Conservation (phyloP, 2,329 filamentous ascomycete species). For the Aureobasidium subglaciale region DNA sequence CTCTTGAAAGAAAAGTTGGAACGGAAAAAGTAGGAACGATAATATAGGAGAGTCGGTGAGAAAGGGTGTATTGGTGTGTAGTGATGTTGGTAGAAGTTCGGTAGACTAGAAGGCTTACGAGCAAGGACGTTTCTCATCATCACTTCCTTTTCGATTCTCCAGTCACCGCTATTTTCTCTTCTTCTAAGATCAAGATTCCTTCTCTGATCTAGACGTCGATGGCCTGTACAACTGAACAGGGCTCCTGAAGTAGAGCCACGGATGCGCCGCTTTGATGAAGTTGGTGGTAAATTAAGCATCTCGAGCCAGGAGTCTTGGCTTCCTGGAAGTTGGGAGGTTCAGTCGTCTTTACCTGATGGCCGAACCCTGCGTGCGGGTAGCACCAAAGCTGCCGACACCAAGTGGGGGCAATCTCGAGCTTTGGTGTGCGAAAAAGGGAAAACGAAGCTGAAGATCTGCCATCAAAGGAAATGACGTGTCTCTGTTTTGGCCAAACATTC, state of each 20-base stretch:
- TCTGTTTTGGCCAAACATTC: constrained; percentile 10
- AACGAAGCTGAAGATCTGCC: constrained; percentile 10
- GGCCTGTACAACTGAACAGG: not conserved
- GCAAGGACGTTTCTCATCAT: constrained; percentile 12
- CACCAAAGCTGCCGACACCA: constrained; percentile 12
- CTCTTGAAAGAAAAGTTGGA: not conserved
- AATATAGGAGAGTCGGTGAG: not conserved
- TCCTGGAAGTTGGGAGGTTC: constrained; percentile 3
- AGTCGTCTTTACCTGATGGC: not conserved
- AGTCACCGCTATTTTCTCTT: constrained; percentile 4
- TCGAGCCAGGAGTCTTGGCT: constrained; percentile 11
- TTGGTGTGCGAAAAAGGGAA: not conserved
- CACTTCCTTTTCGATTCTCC: not conserved
- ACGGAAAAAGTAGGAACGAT: not conserved
- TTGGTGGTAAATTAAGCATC: constrained; percentile 15
- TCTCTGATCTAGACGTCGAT: not conserved
- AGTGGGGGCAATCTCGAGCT: constrained; percentile 11
- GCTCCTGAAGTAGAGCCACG: constrained; percentile 6
- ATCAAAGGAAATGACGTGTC: constrained; percentile 15
- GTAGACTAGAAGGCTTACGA: constrained; percentile 10
- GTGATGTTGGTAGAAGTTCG: constrained; percentile 1
- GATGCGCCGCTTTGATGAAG: constrained; percentile 7
- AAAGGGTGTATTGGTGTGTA: constrained; percentile 9
- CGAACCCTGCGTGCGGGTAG: constrained; percentile 14
- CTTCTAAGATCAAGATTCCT: not conserved